Conservation (phyloP, 2,329 filamentous ascomycete species). For the Fusarium hainanense region DNA sequence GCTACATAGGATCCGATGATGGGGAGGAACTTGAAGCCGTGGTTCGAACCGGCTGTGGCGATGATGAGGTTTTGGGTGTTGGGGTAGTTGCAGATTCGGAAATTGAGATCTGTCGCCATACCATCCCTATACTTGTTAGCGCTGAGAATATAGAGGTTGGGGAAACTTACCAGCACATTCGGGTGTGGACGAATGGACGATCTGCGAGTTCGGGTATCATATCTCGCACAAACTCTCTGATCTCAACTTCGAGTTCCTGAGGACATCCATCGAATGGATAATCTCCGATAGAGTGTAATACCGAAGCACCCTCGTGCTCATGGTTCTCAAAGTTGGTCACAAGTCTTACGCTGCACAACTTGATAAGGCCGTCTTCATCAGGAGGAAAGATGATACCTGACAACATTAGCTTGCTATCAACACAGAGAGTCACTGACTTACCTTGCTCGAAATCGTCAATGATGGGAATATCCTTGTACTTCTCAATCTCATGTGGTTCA, state of each 20-base stretch:
- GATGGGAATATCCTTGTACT: slow-evolving; percentile 57
- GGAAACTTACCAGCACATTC: slow-evolving; percentile 56
- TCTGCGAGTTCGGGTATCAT: slow-evolving; percentile 51
- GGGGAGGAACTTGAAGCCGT: slow-evolving; percentile 65
- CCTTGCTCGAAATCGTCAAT: slow-evolving; percentile 48
- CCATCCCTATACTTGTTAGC: slow-evolving; percentile 43
- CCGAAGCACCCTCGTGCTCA: slow-evolving; percentile 38
- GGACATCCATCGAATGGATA: slow-evolving; percentile 52
- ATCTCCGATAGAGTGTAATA: slow-evolving; percentile 37
- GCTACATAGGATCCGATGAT: slow-evolving; percentile 62
- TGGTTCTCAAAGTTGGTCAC: slow-evolving; percentile 60
- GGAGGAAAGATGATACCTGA: slow-evolving; percentile 65
- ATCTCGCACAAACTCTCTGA: slow-evolving; percentile 60
- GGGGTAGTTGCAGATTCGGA: slow-evolving; percentile 40
- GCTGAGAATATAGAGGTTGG: no score
- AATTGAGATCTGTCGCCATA: slow-evolving; percentile 47
- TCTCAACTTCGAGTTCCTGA: slow-evolving; percentile 63
- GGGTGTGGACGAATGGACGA: slow-evolving; percentile 59
- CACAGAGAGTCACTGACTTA: neutral
- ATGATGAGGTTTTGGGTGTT: slow-evolving; percentile 55
- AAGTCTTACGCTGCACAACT: slow-evolving; percentile 64
- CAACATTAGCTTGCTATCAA: no score
- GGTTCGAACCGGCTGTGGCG: slow-evolving; percentile 64
- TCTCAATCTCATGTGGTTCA: slow-evolving; percentile 65
- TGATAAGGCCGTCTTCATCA: slow-evolving; percentile 59